Conservation (phyloP, 768 basidiomycete genomes). For the Tylopilus plumbeoviolaceoides region DNA sequence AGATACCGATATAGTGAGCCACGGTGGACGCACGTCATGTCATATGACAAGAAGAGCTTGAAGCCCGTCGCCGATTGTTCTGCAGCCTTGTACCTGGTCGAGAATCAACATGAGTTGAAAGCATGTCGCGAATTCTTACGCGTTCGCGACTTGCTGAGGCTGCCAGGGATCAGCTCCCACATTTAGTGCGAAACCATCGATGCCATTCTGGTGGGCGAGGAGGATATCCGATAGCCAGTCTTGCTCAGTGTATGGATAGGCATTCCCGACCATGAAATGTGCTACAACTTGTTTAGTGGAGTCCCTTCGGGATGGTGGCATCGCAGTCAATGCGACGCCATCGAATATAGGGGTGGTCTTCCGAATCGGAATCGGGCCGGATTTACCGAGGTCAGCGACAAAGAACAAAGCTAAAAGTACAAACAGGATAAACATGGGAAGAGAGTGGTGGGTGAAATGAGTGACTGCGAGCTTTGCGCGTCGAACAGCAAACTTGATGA, state of each 20-base stretch:
- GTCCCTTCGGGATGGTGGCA: slow-evolving; percentile 12
- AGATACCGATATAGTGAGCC: neutral
- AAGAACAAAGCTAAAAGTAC: slow-evolving; percentile 11
- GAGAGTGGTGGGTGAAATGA: slow-evolving; percentile 16
- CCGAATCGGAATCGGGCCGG: slow-evolving; percentile 13
- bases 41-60: slow-evolving; percentile 74
- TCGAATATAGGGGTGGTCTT: neutral
- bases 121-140: slow-evolving; percentile 38
- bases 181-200: slow-evolving; percentile 73
- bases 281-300: slow-evolving; percentile 47
- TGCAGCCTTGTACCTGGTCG: slow-evolving; percentile 52
- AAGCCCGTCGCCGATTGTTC: slow-evolving; percentile 49
- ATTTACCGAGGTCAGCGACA: slow-evolving; percentile 1
- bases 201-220: slow-evolving; percentile 53
- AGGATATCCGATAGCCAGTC: slow-evolving; percentile 48
- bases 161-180: slow-evolving; percentile 65
- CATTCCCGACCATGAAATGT: slow-evolving; percentile 63
- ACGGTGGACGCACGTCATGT: slow-evolving; percentile 57
- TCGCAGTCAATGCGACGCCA: neutral
- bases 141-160: slow-evolving; percentile 54
- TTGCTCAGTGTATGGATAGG: slow-evolving; percentile 50
- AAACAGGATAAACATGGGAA: slow-evolving; percentile 16
- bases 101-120: slow-evolving; percentile 15
- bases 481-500: slow-evolving; percentile 12
- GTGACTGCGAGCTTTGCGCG: slow-evolving; percentile 11